phyloP scores from a whole-genome alignment of 164 flowering plant species.

The Vitis riparia region DNA sequence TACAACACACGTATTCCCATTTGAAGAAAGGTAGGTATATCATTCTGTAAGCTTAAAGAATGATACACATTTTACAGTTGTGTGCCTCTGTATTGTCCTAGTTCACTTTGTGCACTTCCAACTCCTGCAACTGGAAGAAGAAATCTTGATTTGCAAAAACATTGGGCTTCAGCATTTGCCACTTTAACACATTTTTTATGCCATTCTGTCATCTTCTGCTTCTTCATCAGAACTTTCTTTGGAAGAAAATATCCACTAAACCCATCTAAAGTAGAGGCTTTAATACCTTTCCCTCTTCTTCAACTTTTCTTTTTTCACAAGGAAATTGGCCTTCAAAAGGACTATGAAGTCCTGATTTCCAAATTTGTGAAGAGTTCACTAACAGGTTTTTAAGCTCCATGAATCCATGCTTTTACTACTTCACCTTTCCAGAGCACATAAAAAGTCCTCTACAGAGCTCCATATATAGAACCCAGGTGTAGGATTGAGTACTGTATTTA shows the following conservation, averaged over 20 bases:
- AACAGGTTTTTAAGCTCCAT: too few relatives aligned
- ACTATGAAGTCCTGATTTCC: too few relatives aligned
- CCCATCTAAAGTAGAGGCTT: background rate
- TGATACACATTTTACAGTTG: background rate
- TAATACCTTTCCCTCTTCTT: too few relatives aligned
- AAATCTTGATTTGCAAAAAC: background rate
- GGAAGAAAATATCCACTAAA: background rate
- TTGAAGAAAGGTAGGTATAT: constrained; percentile 76
- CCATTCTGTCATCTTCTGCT: background rate
- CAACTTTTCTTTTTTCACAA: background rate
- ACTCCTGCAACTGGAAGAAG: background rate
- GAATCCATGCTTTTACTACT: too few relatives aligned
- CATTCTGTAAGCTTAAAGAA: background rate
- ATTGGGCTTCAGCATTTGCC: background rate
- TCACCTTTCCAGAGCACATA: too few relatives aligned
- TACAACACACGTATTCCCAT: constrained; percentile 83
- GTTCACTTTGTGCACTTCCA: background rate
- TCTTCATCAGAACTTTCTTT: background rate
- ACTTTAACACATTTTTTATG: background rate
- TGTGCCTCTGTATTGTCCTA: background rate
- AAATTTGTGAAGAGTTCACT: too few relatives aligned
- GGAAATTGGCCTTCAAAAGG: background rate
- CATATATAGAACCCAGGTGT: too few relatives aligned
- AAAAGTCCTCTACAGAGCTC: too few relatives aligned
- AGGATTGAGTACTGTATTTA: too few relatives aligned